Base-by-base conservation (phyloP, 495 filamentous ascomycete genomes). In the Chaetomium cochliodes region DNA sequence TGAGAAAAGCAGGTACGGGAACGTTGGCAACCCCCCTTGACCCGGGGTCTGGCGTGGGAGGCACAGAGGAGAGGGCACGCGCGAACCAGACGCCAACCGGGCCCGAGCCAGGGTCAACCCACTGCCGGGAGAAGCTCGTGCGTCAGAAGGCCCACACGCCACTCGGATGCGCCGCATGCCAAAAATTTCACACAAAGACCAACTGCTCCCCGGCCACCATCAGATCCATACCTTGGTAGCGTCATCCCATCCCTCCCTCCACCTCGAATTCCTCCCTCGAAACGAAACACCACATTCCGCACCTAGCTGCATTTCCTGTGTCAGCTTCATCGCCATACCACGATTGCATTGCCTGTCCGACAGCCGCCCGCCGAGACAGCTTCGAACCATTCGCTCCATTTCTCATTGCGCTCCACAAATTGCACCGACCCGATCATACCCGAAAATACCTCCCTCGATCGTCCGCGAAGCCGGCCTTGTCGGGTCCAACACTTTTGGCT, bases 101-200 rank as follows among this genome's bases (percentile, higher is more conserved):
- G n/a, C n/a, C n/a, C n/a, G n/a, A n/a, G n/a, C n/a, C 41, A 44
- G 41, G 30, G 53, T 50, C 62, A 51, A 33, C 53, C 58, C 58
- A 66, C 41, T 57, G 25, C 58, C 64, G 30, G 41, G 41, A 39
- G 22, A 20, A 23, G 39, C 41, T 42, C 5, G 22, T 39, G 63
- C 28, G 39, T 49, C 51, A 59, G 61, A 13, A 56, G 41, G 41
- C 41, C 55, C 28, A 55, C 60, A 22, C 39, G 47, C 39, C 46
- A 20, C 9, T 26, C 22, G 15, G 20, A 15, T 15, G n/a, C 51
- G 33, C 39, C 41, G 60, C 58, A 54, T n/a, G 65, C 63, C 56
- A 68, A 71, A 71, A 71, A 62, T 63, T 70, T 67, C 51, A 62
- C 52, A 57, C 56, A 65, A 68, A 18, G 57, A 66, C 64, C 61